Percentiles rank a stretch among this genome's conserved stretches.
phyloP scores from a whole-genome alignment of 805 yeast species.

The Cyberlindnera maritima region DNA sequence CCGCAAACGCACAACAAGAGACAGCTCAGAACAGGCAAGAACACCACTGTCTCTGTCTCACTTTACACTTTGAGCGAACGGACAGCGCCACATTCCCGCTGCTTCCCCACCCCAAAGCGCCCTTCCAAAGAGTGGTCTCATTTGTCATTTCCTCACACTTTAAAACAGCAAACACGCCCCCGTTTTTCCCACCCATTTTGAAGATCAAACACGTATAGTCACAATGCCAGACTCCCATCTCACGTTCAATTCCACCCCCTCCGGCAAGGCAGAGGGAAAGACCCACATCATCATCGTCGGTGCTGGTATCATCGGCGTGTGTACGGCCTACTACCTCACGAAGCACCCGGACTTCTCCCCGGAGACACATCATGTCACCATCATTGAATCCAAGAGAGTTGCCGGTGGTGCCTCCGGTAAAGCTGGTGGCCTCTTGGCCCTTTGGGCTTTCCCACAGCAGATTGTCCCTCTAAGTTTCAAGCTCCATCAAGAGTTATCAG shows the following conservation, averaged over 20 bases:
- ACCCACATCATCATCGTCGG: slow-evolving; percentile 83
- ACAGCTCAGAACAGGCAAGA: too few relatives aligned
- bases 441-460: slow-evolving; percentile 97
- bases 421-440: slow-evolving; percentile 92
- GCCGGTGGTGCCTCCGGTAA: slow-evolving; percentile 98
- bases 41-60: too few relatives aligned
- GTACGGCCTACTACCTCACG: slow-evolving; percentile 87
- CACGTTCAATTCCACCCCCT: slow-evolving; percentile 27
- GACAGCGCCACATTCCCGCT: neutral
- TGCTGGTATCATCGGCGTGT: slow-evolving; percentile 95
- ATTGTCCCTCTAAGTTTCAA: slow-evolving; percentile 85
- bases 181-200: neutral
- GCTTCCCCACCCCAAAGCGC: neutral
- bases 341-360: slow-evolving; percentile 79
- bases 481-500: slow-evolving; percentile 79
- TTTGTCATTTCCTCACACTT: neutral
- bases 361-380: slow-evolving; percentile 71
- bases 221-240: slow-evolving; percentile 6
- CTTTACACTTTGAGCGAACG: too few relatives aligned
- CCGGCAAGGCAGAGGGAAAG: slow-evolving; percentile 45
- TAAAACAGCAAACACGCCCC: neutral
- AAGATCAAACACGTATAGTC: neutral
- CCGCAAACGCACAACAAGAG: too few relatives aligned
- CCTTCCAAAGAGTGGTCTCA: neutral
- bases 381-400: slow-evolving; percentile 84